phyloP scores from a whole-genome alignment of 2,329 filamentous ascomycete genomes.

The Phialophora expanda region DNA sequence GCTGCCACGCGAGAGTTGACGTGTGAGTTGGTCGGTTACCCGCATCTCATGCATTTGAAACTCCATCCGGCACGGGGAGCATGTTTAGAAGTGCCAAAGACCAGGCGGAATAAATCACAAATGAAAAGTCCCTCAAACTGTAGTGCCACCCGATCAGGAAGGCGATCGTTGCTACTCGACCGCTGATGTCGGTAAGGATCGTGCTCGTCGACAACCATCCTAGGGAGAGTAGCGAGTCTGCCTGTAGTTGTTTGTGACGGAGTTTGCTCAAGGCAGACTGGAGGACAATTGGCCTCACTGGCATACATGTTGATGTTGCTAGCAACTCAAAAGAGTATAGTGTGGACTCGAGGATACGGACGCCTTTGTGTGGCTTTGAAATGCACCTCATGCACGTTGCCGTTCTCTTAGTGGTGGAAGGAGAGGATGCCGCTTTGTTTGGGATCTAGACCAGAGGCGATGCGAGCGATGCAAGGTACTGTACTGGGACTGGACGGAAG shows the following conservation, averaged over 20 bases:
- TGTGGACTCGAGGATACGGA: conserved; percentile 16
- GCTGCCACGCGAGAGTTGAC: conserved; percentile 12
- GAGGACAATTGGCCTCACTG: neutral
- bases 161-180: neutral
- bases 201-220: neutral
- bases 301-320: neutral
- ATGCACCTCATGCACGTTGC: conserved; percentile 13
- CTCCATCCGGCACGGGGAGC: neutral
- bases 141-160: neutral
- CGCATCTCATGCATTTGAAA: conserved; percentile 14
- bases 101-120: neutral
- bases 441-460: neutral
- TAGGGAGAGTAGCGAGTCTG: too few species aligned
- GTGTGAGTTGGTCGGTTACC: conserved; percentile 12
- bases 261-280: conserved; percentile 5
- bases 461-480: conserved; percentile 5
- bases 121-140: neutral
- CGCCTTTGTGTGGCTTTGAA: conserved; percentile 18
- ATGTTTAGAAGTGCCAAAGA: neutral
- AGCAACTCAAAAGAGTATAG: neutral
- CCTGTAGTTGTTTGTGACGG: neutral
- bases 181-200: neutral
- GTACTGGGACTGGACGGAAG: neutral
- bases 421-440: conserved; percentile 10
- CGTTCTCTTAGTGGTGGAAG: neutral